These are phyloP conservation scores for Hypoxylon sp. DNA, from an alignment of 2,329 filamentous ascomycete genomes.

Conservation along the genomic window DNA sequence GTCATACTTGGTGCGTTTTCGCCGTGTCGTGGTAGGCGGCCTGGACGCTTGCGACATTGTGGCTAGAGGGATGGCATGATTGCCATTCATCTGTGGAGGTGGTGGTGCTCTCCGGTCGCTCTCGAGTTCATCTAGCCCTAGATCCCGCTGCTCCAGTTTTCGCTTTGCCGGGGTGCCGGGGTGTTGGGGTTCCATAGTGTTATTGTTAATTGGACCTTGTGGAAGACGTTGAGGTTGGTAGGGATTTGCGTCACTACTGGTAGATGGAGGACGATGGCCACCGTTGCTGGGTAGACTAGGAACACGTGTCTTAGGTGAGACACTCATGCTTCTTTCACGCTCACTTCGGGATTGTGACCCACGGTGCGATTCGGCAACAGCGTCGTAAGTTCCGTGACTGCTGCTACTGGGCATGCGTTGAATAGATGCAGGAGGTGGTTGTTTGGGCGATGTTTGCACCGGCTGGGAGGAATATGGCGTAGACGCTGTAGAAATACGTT, in stretches of 20 bases:
- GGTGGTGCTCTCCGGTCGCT: conserved; percentile 64
- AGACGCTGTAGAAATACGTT: conserved; percentile 57
- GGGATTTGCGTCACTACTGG: conserved; percentile 58
- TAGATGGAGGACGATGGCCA: conserved; percentile 47
- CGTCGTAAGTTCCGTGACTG: conserved; percentile 63
- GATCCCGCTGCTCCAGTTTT: conserved; percentile 64
- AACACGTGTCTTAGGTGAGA: conserved; percentile 82
- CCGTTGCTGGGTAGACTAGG: conserved; percentile 61
- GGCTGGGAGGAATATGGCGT: conserved; percentile 51
- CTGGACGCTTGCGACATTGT: conserved; percentile 49
- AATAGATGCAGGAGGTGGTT: conserved; percentile 54
- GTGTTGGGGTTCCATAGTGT: conserved; percentile 55
- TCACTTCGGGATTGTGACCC: conserved; percentile 71
- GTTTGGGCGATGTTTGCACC: conserved; percentile 56
- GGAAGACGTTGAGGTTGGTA: conserved; percentile 50
- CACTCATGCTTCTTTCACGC: conserved; percentile 78
- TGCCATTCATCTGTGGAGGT: conserved; percentile 66
- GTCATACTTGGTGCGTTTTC: conserved; percentile 58
- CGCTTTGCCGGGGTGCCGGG: conserved; percentile 62
- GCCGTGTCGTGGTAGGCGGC: conserved; percentile 57
- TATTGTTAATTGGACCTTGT: conserved; percentile 45
- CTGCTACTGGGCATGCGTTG: conserved; percentile 61
- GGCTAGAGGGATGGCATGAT: conserved; percentile 45
- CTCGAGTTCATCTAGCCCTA: conserved; percentile 68
- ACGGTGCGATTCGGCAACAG: conserved; percentile 60